phyloP scores from a whole-genome alignment of 768 basidiomycete genomes.

The Suillus spraguei region DNA sequence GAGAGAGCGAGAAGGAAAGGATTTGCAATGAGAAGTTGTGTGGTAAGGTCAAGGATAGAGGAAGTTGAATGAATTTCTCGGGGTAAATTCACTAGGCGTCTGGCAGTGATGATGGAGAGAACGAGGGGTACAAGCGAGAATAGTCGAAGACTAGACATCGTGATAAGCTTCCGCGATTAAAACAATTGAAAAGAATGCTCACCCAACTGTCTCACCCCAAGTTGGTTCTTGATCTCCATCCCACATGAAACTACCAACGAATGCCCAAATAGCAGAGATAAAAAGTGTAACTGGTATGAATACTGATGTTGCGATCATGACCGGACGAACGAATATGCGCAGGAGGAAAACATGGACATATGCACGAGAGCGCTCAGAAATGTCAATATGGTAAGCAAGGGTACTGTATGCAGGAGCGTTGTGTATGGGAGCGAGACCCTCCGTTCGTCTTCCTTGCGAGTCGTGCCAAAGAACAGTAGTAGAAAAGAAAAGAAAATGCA shows the following conservation, averaged over 20 bases:
- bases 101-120: slow-evolving; percentile 69
- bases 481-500: slow-evolving; percentile 67
- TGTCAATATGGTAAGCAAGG: slow-evolving; percentile 72
- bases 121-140: slow-evolving; percentile 77
- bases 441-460: slow-evolving; percentile 22
- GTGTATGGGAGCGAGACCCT: slow-evolving; percentile 54
- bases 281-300: slow-evolving; percentile 76
- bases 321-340: slow-evolving; percentile 81
- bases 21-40: slow-evolving; percentile 67
- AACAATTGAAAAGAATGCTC: slow-evolving; percentile 30
- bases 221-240: slow-evolving; percentile 57
- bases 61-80: slow-evolving; percentile 70
- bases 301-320: slow-evolving; percentile 75
- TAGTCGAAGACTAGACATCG: slow-evolving; percentile 59
- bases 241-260: slow-evolving; percentile 77
- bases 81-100: slow-evolving; percentile 72
- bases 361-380: slow-evolving; percentile 66
- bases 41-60: slow-evolving; percentile 57
- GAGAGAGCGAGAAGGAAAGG: slow-evolving; percentile 78
- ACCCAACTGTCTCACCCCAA: slow-evolving; percentile 86
- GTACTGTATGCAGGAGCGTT: slow-evolving; percentile 76
- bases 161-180: slow-evolving; percentile 18
- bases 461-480: slow-evolving; percentile 59
- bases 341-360: slow-evolving; percentile 81
- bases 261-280: slow-evolving; percentile 79